Evolutionary conservation across 345 rosid species (phyloP).

Genomic region (Eucalyptus pauciflora): DNA sequence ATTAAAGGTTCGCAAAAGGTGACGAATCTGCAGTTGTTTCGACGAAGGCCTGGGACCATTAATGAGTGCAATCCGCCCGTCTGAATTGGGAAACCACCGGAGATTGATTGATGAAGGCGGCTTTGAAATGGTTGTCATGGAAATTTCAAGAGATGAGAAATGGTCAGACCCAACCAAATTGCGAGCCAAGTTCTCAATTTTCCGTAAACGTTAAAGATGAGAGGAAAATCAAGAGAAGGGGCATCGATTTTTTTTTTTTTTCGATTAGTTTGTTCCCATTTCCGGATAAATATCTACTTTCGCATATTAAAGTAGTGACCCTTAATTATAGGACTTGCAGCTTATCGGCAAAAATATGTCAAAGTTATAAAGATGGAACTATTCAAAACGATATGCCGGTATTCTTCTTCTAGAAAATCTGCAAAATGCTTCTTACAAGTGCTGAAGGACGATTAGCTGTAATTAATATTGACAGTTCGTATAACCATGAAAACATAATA

Average conservation of each 20-base stretch:
- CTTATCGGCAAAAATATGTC: neutral
- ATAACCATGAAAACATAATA: neutral
- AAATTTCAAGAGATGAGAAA: neutral
- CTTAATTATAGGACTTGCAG: neutral
- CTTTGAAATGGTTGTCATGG: neutral
- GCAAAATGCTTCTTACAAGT: neutral
- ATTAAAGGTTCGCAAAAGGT: neutral
- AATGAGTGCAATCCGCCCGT: neutral
- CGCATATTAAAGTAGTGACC: neutral
- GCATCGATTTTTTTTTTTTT: neutral
- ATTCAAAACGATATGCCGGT: neutral
- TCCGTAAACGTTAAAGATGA: neutral
- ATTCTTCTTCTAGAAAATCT: neutral
- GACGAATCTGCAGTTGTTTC: neutral
- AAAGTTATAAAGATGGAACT: neutral
- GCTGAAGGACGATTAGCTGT: neutral
- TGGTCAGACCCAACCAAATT: neutral
- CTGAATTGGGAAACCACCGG: neutral
- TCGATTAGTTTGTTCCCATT: neutral
- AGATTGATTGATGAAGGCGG: neutral
- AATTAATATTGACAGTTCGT: neutral
- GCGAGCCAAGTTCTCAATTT: neutral
- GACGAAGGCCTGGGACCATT: rapidly evolving
- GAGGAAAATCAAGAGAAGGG: neutral
- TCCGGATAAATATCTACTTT: neutral